Percentiles rank a stretch among this genome's conserved stretches.
phyloP scores from a whole-genome alignment of 306 rosid species.

The Rosa lucieae region DNA sequence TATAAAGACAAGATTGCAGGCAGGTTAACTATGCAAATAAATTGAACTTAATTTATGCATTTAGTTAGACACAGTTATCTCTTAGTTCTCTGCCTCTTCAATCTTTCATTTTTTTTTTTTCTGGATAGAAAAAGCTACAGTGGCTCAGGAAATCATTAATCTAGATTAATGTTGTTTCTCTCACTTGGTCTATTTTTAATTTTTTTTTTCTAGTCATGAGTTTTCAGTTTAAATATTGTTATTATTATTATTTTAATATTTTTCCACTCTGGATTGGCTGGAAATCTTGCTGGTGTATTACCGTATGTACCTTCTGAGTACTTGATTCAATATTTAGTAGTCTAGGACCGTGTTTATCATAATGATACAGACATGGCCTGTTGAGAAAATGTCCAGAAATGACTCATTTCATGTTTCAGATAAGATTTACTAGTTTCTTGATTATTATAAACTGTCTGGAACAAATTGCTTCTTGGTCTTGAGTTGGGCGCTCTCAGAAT shows the following conservation, averaged over 20 bases:
- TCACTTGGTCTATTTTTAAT: too few relatives aligned
- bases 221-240: too few relatives aligned
- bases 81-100: background rate
- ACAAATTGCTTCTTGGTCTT: background rate
- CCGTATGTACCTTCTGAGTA: constrained; percentile 63
- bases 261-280: constrained; percentile 67
- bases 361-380: background rate
- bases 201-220: too few relatives aligned
- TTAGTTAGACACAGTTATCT: background rate
- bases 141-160: too few relatives aligned
- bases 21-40: constrained; percentile 35
- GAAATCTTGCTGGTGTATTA: constrained; percentile 93
- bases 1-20: constrained; percentile 96
- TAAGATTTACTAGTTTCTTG: background rate
- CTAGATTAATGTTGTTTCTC: too few relatives aligned
- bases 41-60: background rate
- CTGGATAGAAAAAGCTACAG: too few relatives aligned
- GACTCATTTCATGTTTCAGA: background rate
- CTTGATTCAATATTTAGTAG: background rate
- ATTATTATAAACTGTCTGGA: background rate
- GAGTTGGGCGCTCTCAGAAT: too few relatives aligned
- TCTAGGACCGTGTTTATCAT: background rate
- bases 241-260: too few relatives aligned
- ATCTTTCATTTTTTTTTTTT: too few relatives aligned
- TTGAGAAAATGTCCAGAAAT: background rate